phyloP scores from a whole-genome alignment of 257 asterid genomes.

The Penstemon eatonii region DNA sequence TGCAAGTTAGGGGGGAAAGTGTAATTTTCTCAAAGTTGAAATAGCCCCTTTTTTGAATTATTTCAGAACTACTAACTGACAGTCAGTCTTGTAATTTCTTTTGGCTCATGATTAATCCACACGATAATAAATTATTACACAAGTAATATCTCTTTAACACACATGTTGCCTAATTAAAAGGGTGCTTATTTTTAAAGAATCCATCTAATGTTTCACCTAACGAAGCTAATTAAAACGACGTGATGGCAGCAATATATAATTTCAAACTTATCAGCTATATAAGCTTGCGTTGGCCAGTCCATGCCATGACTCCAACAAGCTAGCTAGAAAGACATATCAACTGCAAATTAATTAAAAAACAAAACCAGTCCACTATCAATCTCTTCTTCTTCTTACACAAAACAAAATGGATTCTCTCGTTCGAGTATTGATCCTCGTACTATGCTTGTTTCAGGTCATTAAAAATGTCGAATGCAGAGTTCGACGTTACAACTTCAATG shows the following conservation, averaged over 20 bases:
- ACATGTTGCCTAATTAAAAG: not conserved
- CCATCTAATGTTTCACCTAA: conserved; percentile 59
- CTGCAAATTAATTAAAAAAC: not conserved
- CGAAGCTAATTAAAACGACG: conserved; percentile 59
- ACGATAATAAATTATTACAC: not conserved
- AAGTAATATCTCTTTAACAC: conserved; percentile 16
- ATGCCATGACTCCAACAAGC: conserved; percentile 35
- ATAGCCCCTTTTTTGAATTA: not conserved
- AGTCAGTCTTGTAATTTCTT: not conserved
- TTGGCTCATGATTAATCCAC: not conserved
- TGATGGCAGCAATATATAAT: conserved; percentile 33
- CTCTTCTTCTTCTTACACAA: not conserved
- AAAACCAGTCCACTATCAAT: not conserved
- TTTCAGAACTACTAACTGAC: not conserved
- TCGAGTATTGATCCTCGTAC: conserved; percentile 34
- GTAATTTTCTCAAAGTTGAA: not conserved
- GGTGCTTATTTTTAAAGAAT: conserved; percentile 39
- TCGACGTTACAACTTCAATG: conserved; percentile 59
- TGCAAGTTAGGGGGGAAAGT: no score
- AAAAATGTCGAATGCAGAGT: conserved; percentile 40
- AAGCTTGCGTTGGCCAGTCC: conserved; percentile 53
- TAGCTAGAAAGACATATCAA: conserved; percentile 36
- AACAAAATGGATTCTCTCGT: conserved; percentile 24
- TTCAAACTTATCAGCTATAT: conserved; percentile 34
- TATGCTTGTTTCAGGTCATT: conserved; percentile 41